Percentiles rank a stretch among this genome's conserved stretches.
Evolutionary conservation across 139 green algal genomes (phyloP).

Genomic region (Raphidocelis subcapitata): DNA sequence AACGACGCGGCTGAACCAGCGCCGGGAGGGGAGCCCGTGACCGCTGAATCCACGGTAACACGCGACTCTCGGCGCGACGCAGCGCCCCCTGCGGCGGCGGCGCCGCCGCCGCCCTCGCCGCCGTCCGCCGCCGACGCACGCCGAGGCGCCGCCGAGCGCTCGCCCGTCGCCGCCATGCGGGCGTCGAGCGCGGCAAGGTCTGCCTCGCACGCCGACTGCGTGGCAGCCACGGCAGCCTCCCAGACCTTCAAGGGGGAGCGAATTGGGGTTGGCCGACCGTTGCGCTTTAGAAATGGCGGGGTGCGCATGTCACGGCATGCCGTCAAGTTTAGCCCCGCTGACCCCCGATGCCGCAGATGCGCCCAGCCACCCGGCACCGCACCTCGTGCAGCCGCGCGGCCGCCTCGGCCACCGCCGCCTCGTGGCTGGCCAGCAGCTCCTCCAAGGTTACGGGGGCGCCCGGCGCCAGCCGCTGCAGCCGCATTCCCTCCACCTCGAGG

Average conservation of each 20-base stretch:
- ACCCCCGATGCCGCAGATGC: conserved; percentile 8
- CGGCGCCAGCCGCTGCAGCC: background rate
- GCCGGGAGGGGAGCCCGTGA: conserved; percentile 19
- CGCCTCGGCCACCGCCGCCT: background rate
- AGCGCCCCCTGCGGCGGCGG: background rate
- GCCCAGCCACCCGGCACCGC: background rate
- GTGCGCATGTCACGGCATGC: no score
- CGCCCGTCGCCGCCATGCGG: conserved; percentile 2
- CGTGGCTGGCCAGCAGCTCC: background rate
- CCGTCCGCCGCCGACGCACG: conserved; percentile 6
- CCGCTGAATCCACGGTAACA: background rate
- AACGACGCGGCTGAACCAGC: conserved; percentile 56
- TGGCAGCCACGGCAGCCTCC: background rate
- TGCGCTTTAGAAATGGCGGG: no score
- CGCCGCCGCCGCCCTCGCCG: background rate
- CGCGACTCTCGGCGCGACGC: background rate
- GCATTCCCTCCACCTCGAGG: conserved; percentile 13
- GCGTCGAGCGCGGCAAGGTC: background rate
- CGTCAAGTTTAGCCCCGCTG: no score
- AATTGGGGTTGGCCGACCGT: no score
- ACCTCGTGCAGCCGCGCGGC: background rate
- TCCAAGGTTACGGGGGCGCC: conserved; percentile 1
- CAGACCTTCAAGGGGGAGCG: background rate
- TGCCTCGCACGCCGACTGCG: background rate
- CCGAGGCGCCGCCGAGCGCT: conserved; percentile 23